phyloP scores from a whole-genome alignment of 202 grass and related monocot species.

The Zoysia matrella region DNA sequence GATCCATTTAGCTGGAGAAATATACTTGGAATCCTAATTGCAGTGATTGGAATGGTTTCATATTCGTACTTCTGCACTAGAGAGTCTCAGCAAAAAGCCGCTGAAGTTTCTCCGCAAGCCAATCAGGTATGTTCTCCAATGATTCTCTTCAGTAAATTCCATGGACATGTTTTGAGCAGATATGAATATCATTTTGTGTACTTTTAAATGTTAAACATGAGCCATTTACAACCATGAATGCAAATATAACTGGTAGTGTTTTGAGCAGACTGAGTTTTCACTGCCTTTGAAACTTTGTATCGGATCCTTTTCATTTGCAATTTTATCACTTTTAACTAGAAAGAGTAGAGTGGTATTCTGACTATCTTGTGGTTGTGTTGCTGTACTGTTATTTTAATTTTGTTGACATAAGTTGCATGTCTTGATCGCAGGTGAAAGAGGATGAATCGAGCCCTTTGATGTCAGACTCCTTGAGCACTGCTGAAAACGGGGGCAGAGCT shows the following conservation, averaged over 20 bases:
- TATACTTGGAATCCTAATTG: constrained; percentile 93
- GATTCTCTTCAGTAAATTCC: constrained; percentile 6
- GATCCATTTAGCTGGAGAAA: constrained; percentile 99
- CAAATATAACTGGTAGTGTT: neutral
- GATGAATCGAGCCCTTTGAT: constrained; percentile 76
- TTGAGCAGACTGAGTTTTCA: neutral
- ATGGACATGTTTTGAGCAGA: constrained; percentile 25
- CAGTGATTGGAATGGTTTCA: constrained; percentile 84
- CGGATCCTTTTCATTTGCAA: neutral
- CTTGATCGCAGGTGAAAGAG: constrained; percentile 61
- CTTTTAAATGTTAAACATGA: neutral
- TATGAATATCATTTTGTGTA: neutral
- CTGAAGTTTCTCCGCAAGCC: constrained; percentile 69
- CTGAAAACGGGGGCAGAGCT: constrained; percentile 46
- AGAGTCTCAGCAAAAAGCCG: constrained; percentile 73
- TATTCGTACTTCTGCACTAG: constrained; percentile 48
- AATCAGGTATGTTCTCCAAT: constrained; percentile 66
- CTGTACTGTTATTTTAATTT: constrained; percentile 21
- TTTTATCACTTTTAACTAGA: neutral
- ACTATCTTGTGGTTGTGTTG: neutral
- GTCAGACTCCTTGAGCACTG: constrained; percentile 49
- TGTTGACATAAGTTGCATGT: neutral
- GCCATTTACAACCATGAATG: neutral
- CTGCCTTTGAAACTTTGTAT: neutral
- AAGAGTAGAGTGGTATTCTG: neutral